A percentile compares a stretch with the other conserved stretches of the same genome.
Evolutionary conservation across 495 filamentous ascomycete species (phyloP).

Genomic region (Hypoxylon rickii): DNA sequence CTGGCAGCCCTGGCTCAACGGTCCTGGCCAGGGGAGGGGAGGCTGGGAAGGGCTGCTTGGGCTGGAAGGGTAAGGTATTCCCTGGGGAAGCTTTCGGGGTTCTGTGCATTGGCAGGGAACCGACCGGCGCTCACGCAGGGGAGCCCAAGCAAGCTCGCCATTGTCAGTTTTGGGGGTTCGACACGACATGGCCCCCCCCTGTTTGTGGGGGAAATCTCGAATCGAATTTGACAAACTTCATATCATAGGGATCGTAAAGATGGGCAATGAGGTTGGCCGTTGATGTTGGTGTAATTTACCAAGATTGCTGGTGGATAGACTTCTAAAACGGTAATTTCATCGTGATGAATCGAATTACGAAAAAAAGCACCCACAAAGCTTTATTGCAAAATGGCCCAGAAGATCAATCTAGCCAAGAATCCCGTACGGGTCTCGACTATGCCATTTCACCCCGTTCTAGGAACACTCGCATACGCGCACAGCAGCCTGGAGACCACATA

Average conservation of each 20-base stretch:
- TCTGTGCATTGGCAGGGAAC: slow-evolving; percentile 28
- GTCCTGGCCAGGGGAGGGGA: slow-evolving; percentile 14
- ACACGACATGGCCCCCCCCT: slow-evolving; percentile 27
- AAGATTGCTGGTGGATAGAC: slow-evolving; percentile 4
- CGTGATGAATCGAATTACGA: slow-evolving; percentile 8
- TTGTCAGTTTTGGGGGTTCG: slow-evolving; percentile 29
- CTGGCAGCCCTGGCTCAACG: slow-evolving; percentile 18
- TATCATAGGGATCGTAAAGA: slow-evolving; percentile 6
- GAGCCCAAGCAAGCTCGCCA: slow-evolving; percentile 10
- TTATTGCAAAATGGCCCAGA: too few species aligned
- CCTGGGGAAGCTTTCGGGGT: slow-evolving; percentile 27
- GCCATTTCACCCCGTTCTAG: slow-evolving; percentile 9
- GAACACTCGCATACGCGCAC: slow-evolving; percentile 24
- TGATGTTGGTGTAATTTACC: slow-evolving; percentile 7
- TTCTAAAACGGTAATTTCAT: slow-evolving; percentile 3
- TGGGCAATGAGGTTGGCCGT: not conserved
- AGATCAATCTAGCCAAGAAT: slow-evolving; percentile 24
- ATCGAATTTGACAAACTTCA: slow-evolving; percentile 7
- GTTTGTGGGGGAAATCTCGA: slow-evolving; percentile 31
- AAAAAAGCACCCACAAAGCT: too few species aligned
- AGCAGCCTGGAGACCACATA: slow-evolving; percentile 4
- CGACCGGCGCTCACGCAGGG: slow-evolving; percentile 29
- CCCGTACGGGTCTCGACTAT: slow-evolving; percentile 17
- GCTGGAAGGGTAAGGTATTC: slow-evolving; percentile 7
- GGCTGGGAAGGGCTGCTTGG: not conserved